Conservation (phyloP, 768 basidiomycete genomes). For the Fistulinella prunicolor region DNA sequence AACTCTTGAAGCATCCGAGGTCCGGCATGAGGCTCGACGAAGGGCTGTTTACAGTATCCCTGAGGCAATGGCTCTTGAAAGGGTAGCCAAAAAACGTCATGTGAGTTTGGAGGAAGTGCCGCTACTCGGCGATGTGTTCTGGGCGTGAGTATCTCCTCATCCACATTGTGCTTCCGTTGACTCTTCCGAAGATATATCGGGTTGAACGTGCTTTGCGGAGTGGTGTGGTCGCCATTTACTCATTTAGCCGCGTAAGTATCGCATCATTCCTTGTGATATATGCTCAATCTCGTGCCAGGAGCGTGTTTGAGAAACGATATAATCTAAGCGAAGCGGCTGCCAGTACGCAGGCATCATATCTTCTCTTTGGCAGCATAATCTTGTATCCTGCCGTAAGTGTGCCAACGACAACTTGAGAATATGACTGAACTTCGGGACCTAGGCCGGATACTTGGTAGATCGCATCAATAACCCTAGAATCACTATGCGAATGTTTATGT, state of each 20-base stretch:
- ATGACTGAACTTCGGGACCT: background rate
- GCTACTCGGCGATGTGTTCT: slow-evolving; percentile 72
- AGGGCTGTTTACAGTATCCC: slow-evolving; percentile 44
- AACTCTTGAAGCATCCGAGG: slow-evolving; percentile 62
- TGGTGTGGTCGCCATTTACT: slow-evolving; percentile 75
- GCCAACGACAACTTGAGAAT: background rate
- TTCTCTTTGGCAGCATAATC: slow-evolving; percentile 65
- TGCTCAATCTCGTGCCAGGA: slow-evolving; percentile 39
- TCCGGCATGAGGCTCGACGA: slow-evolving; percentile 51
- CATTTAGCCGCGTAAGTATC: slow-evolving; percentile 66
- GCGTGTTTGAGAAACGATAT: slow-evolving; percentile 70
- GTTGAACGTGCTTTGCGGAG: slow-evolving; percentile 72
- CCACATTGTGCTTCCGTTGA: slow-evolving; percentile 4
- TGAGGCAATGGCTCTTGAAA: slow-evolving; percentile 60
- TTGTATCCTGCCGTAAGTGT: slow-evolving; percentile 64
- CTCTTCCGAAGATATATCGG: slow-evolving; percentile 55
- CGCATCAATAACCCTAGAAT: slow-evolving; percentile 53
- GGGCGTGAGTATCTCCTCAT: slow-evolving; percentile 51
- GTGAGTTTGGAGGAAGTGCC: slow-evolving; percentile 61
- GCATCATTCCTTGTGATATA: background rate
- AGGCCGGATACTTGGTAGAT: slow-evolving; percentile 71
- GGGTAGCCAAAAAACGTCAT: slow-evolving; percentile 61
- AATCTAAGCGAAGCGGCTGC: slow-evolving; percentile 56
- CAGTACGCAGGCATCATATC: slow-evolving; percentile 63
- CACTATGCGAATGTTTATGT: slow-evolving; percentile 53